These are phyloP conservation scores for Hebeloma cylindrosporum DNA, from an alignment of 768 basidiomycete genomes.

Conservation along the genomic window DNA sequence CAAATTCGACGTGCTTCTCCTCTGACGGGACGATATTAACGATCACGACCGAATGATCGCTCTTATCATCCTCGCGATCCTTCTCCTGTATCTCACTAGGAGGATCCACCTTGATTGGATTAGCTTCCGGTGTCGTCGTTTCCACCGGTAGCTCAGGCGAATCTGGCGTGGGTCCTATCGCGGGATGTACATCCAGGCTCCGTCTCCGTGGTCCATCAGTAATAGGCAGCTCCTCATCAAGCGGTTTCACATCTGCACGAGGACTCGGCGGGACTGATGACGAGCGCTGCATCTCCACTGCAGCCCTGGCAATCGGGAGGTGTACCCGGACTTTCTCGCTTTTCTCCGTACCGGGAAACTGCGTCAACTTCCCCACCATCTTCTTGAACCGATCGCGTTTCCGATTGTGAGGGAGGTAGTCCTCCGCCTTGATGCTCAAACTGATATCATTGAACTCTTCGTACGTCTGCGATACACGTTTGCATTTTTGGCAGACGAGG, in stretches of 20 bases:
- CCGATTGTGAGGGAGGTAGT: slow-evolving; percentile 58
- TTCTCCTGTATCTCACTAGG: slow-evolving; percentile 16
- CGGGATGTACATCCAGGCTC: slow-evolving; percentile 38
- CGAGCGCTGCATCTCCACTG: slow-evolving; percentile 43
- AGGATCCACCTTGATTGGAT: not conserved
- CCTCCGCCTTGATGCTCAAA: slow-evolving; percentile 82
- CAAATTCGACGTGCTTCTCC: slow-evolving; percentile 3
- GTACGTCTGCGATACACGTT: slow-evolving; percentile 87
- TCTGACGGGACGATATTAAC: too few relatives aligned
- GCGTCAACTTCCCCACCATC: slow-evolving; percentile 63
- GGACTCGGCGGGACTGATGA: slow-evolving; percentile 57
- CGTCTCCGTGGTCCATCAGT: slow-evolving; percentile 39
- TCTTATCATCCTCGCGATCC: not conserved
- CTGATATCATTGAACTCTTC: slow-evolving; percentile 96
- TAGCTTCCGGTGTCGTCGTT: slow-evolving; percentile 5
- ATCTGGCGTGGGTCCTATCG: slow-evolving; percentile 9
- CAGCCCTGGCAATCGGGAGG: slow-evolving; percentile 8
- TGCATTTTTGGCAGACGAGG: slow-evolving; percentile 93
- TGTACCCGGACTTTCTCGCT: too few relatives aligned
- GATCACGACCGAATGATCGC: slow-evolving; percentile 8
- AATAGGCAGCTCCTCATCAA: slow-evolving; percentile 32
- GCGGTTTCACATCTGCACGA: slow-evolving; percentile 27
- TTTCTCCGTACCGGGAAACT: slow-evolving; percentile 34
- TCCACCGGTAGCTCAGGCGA: slow-evolving; percentile 6
- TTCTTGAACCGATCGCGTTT: slow-evolving; percentile 79